phyloP scores from a whole-genome alignment of 1,284 basidiomycete genomes.

The Ceratobasidium theobromae region DNA sequence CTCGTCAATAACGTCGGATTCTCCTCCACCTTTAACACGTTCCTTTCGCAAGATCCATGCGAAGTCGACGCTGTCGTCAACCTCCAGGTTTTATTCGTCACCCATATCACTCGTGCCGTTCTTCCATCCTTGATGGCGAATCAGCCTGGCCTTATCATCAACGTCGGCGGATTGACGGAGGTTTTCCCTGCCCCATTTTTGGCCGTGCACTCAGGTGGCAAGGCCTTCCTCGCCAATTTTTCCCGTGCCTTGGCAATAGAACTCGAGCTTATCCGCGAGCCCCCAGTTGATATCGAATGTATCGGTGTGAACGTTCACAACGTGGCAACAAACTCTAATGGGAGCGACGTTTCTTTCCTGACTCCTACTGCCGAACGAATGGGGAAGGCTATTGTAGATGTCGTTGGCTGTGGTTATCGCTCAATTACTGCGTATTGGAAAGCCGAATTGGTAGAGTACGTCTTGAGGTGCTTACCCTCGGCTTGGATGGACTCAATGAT shows the following conservation, averaged over 20 bases:
- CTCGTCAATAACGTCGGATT: conserved; percentile 31
- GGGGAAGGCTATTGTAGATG: conserved; percentile 10
- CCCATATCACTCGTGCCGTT: conserved; percentile 15
- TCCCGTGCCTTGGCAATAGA: conserved; percentile 4
- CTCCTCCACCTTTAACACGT: not conserved
- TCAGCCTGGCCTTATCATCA: conserved; percentile 15
- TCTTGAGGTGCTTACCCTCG: not conserved
- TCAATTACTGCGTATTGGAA: conserved; percentile 6
- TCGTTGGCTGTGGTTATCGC: conserved; percentile 7
- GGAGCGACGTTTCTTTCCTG: not conserved
- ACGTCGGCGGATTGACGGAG: conserved; percentile 3
- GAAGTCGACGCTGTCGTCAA: conserved; percentile 3
- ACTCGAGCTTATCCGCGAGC: not conserved
- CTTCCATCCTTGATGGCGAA: not conserved
- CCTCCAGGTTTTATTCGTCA: conserved; percentile 11
- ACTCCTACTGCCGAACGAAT: not conserved
- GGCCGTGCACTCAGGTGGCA: conserved; percentile 5
- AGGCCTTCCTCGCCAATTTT: conserved; percentile 6
- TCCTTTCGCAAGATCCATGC: not conserved
- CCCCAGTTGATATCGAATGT: not conserved
- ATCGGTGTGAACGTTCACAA: conserved; percentile 2
- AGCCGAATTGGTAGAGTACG: not conserved
- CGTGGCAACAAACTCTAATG: conserved; percentile 8
- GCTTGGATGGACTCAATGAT: not conserved
- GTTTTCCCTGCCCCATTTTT: not conserved